These are phyloP conservation scores for Phytophthora hibernalis DNA, from an alignment of 352 stramenopile genomes.

Conservation along the genomic window DNA sequence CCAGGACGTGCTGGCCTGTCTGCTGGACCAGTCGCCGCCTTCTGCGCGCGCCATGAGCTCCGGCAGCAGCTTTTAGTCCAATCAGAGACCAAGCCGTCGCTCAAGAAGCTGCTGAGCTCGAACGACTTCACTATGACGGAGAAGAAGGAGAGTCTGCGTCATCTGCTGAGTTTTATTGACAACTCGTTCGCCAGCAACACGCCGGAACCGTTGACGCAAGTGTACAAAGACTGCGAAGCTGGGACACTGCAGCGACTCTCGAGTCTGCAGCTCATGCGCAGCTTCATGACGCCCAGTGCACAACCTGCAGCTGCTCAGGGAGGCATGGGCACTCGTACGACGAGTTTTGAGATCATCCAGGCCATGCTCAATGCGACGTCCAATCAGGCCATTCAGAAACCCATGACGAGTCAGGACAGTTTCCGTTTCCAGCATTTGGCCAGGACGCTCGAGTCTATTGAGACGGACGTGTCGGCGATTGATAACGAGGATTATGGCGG, in stretches of 20 bases:
- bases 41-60: conserved; percentile 56
- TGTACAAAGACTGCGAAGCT: conserved; percentile 84
- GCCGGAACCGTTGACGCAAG: conserved; percentile 76
- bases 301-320: neutral
- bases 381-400: conserved; percentile 87
- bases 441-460: conserved; percentile 80
- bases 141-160: conserved; percentile 87
- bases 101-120: conserved; percentile 86
- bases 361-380: conserved; percentile 87
- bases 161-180: conserved; percentile 86
- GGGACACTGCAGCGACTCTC: conserved; percentile 74
- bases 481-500: conserved; percentile 86
- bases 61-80: conserved; percentile 64
- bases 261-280: conserved; percentile 84
- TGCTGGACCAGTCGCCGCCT: conserved; percentile 74
- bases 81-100: conserved; percentile 66
- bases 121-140: conserved; percentile 85
- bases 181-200: conserved; percentile 81
- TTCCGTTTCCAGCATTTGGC: conserved; percentile 88
- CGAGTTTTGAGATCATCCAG: conserved; percentile 90
- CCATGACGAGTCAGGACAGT: conserved; percentile 88
- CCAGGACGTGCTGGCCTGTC: conserved; percentile 77
- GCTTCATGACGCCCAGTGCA: conserved; percentile 60
- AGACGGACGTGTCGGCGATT: conserved; percentile 81
- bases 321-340: conserved; percentile 74